Conservation (phyloP, 805 yeast genomes). For the Nakazawaea ambrosiae region DNA sequence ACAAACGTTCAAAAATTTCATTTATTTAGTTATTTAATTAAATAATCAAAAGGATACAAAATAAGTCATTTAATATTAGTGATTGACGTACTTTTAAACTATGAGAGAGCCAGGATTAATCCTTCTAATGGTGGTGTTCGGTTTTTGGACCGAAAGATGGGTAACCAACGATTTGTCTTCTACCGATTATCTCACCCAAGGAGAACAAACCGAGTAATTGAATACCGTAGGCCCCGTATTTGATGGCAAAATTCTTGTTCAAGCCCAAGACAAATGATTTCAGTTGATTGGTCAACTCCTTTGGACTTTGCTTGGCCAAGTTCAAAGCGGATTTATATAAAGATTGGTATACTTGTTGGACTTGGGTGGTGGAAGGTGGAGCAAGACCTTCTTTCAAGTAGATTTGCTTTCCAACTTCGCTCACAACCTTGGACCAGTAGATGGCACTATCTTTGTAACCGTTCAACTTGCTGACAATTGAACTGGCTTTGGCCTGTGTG, state of each 20-base stretch:
- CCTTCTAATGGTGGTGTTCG: conserved; percentile 25
- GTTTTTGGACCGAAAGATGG: conserved; percentile 50
- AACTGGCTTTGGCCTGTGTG: conserved; percentile 32
- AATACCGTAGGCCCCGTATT: conserved; percentile 67
- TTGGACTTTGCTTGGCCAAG: conserved; percentile 48
- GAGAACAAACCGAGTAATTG: conserved; percentile 90
- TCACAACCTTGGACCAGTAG: conserved; percentile 68
- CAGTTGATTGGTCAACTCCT: conserved; percentile 40
- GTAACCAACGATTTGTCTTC: conserved; percentile 91
- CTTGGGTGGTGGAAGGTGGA: conserved; percentile 76
- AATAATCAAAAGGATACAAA: no score
- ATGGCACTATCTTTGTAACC: conserved; percentile 46
- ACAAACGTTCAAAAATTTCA: no score
- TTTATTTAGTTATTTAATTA: no score
- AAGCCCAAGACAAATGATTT: conserved; percentile 31
- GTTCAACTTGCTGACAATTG: conserved; percentile 27
- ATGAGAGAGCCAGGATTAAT: no score
- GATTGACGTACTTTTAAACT: no score
- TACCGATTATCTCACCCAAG: conserved; percentile 93
- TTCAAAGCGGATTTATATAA: conserved; percentile 38
- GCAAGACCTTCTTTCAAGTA: conserved; percentile 90
- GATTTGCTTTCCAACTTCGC: conserved; percentile 58
- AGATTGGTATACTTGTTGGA: conserved; percentile 65
- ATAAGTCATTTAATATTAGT: no score
- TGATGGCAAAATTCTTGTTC: conserved; percentile 50